Base-by-base conservation (phyloP, 1,139 yeast species). In the Blastobotrys raffinosifermentans region DNA sequence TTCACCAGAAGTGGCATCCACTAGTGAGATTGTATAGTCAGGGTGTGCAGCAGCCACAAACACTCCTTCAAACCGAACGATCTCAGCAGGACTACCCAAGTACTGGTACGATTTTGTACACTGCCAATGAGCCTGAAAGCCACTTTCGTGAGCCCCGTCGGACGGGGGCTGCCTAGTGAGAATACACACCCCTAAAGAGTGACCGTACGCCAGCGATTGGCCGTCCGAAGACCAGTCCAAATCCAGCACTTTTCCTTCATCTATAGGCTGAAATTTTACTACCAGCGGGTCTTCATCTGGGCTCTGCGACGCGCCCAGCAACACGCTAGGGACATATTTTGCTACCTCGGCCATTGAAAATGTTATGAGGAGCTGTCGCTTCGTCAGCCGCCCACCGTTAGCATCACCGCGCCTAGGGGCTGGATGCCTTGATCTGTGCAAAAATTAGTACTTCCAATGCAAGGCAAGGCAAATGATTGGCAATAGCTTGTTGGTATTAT, bases 1-100 rank as follows among this genome's bases (percentile, higher is more conserved):
- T 16, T 40, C 36, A 13, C 34, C 34, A n/a, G 38, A 31, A 13
- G 19, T 19, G 10, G 39, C 30, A 25, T 42, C 36, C 11, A 46
- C 29, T 15, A 50, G 30, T 1, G 56, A 37, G 13, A 55, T 45
- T 9, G 55, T 37, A 33, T 39, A 40, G 34, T 50, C 51, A 2
- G 55, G 49, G 34, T 54, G 58, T 3, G 47, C 53, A 2, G 53
- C 55, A n/a, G 50, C 56, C 7, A 53, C 19, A 14, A 33, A 37
- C 5, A 40, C 43, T 3, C 44, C 48, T 14, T 38, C 38, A 15
- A 45, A 33, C n/a, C 48, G 32, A 6, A 54, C 48, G 4, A 40
- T 31, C 9, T 43, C 45, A 1, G 46, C 54, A 6, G 49, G 45
- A 23, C 34, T 35, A 6, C 57, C 57, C 10, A 50, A 37, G 33